Conservation (phyloP, 2,329 filamentous ascomycete genomes). For the Parasarocladium wereldwijsianum region DNA sequence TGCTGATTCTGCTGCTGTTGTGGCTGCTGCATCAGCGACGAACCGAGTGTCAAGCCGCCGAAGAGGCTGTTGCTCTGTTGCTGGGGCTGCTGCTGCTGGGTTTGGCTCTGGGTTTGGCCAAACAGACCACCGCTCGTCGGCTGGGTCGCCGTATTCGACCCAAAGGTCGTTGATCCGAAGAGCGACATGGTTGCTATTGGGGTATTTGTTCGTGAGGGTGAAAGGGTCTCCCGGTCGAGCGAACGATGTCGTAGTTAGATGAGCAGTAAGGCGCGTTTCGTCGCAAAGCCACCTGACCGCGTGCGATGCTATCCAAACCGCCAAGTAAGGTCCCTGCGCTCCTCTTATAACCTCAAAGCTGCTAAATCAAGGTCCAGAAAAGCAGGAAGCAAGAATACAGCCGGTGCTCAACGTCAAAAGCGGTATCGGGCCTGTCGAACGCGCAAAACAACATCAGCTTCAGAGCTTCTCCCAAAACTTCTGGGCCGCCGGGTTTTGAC, state of each 20-base stretch:
- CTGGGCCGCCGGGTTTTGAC: constrained; percentile 17
- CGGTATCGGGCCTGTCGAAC: no score
- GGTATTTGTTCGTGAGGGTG: constrained; percentile 2
- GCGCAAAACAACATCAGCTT: constrained; percentile 12
- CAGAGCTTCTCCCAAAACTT: constrained; percentile 5
- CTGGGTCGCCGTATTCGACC: no score
- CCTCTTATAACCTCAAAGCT: no score
- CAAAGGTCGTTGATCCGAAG: no score
- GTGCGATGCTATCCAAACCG: no score
- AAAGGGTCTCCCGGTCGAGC: not conserved
- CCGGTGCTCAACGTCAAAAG: no score
- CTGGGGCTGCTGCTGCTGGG: constrained; percentile 15
- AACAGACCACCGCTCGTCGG: constrained; percentile 22
- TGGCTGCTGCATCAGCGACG: constrained; percentile 16
- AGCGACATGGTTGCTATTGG: constrained; percentile 16
- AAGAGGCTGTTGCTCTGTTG: constrained; percentile 14
- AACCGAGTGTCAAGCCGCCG: constrained; percentile 13
- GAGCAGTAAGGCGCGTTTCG: constrained; percentile 1
- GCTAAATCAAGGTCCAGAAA: no score
- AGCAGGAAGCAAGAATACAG: no score
- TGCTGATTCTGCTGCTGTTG: constrained; percentile 23
- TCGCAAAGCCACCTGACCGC: no score
- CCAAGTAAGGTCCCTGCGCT: no score
- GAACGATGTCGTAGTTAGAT: not conserved
- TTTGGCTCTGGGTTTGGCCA: constrained; percentile 21